These are phyloP conservation scores for Hyphopichia pseudoburtonii DNA, from an alignment of 1,139 yeast species.

Conservation along the genomic window DNA sequence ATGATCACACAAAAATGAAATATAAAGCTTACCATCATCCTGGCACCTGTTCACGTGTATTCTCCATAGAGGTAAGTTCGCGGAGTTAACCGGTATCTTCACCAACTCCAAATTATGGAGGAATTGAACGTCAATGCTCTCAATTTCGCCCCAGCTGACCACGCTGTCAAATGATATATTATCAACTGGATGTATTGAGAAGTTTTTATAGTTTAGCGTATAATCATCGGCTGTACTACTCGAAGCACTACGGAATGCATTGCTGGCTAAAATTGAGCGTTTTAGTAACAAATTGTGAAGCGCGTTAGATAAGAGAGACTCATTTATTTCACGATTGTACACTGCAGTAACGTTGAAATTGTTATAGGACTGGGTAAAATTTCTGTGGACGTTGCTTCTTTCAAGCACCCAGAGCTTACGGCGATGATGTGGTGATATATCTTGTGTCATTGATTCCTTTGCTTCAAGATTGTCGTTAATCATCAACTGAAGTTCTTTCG, in stretches of 20 bases:
- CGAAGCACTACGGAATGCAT: constrained; percentile 15
- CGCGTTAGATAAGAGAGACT: constrained; percentile 23
- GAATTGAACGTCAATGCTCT: no score
- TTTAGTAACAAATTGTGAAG: constrained; percentile 19
- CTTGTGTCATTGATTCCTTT: not conserved
- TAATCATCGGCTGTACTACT: constrained; percentile 3
- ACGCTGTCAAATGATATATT: constrained; percentile 24
- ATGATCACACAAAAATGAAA: constrained; percentile 34
- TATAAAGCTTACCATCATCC: constrained; percentile 12
- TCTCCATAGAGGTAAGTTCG: constrained; percentile 29
- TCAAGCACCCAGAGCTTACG: constrained; percentile 15
- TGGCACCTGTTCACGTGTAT: constrained; percentile 20
- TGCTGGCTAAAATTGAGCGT: constrained; percentile 22
- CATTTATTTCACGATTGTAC: constrained; percentile 18
- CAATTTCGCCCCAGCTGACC: constrained; percentile 16
- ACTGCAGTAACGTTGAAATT: constrained; percentile 29
- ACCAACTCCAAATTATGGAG: constrained; percentile 15
- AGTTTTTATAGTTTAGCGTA: constrained; percentile 15
- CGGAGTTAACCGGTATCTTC: constrained; percentile 16
- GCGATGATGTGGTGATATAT: not conserved
- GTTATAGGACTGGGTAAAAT: constrained; percentile 20
- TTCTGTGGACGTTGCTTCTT: constrained; percentile 27
- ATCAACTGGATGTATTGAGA: constrained; percentile 17
- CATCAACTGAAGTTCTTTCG: not conserved
- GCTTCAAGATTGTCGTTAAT: no score